phyloP scores from a whole-genome alignment of 2,329 filamentous ascomycete species.

The Nothopassalora personata region DNA sequence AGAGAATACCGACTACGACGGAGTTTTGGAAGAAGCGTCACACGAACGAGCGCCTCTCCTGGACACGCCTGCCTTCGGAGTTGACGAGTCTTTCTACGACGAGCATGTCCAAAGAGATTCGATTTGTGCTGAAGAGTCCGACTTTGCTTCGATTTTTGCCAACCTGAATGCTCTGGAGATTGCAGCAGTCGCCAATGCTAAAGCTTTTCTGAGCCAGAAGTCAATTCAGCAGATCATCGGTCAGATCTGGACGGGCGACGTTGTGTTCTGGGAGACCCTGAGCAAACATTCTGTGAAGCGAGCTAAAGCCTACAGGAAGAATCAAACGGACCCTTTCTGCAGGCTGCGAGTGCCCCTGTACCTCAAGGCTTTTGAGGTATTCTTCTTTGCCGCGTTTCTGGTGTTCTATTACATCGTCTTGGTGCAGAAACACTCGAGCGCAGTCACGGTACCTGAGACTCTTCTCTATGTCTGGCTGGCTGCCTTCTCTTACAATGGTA shows the following conservation, averaged over 20 bases:
- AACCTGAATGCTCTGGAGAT: conserved; percentile 84
- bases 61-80: conserved; percentile 6
- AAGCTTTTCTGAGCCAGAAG: conserved; percentile 75
- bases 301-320: conserved; percentile 67
- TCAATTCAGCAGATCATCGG: conserved; percentile 78
- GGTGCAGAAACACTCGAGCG: conserved; percentile 60
- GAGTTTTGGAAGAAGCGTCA: conserved; percentile 8
- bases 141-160: conserved; percentile 61
- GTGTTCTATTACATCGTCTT: conserved; percentile 82
- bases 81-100: conserved; percentile 24
- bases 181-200: conserved; percentile 72
- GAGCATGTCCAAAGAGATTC: conserved; percentile 15
- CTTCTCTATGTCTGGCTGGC: conserved; percentile 80
- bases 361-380: conserved; percentile 74
- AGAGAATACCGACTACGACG: conserved; percentile 13
- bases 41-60: conserved; percentile 22
- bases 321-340: conserved; percentile 65
- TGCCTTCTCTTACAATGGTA: conserved; percentile 76
- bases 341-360: conserved; percentile 75
- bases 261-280: conserved; percentile 81
- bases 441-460: conserved; percentile 64
- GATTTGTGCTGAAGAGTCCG: conserved; percentile 11
- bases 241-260: conserved; percentile 79
- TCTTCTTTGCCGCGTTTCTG: conserved; percentile 74
- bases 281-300: conserved; percentile 67